Evolutionary conservation across 257 asterid genomes (phyloP).

Genomic region (Forsythia suspensa): DNA sequence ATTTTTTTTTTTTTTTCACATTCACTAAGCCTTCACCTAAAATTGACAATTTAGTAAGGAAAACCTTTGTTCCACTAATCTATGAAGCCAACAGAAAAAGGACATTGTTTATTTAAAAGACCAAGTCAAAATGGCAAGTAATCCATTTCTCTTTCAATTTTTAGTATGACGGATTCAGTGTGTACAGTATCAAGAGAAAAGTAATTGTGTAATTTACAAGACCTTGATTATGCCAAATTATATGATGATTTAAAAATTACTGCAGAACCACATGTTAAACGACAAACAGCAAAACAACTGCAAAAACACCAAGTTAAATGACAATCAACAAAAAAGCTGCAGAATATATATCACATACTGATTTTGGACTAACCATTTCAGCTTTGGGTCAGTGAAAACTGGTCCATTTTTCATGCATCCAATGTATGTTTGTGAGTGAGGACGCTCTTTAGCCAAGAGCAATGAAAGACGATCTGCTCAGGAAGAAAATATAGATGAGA

Average conservation of each 20-base stretch:
- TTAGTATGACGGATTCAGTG: not conserved
- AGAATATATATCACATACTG: conserved; percentile 6
- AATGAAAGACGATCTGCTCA: conserved; percentile 83
- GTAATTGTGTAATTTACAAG: not conserved
- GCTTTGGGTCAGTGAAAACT: conserved; percentile 89
- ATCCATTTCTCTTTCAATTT: not conserved
- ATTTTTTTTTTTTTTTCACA: not conserved
- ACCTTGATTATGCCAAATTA: not conserved
- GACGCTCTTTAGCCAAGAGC: conserved; percentile 92
- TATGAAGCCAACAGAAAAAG: not conserved
- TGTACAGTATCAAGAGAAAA: not conserved
- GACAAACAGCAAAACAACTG: not conserved
- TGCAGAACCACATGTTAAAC: not conserved
- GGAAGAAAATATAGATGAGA: conserved; percentile 26
- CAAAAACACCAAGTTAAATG: not conserved
- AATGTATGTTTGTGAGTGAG: conserved; percentile 92
- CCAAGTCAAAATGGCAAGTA: not conserved
- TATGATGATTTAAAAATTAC: not conserved
- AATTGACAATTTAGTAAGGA: not conserved
- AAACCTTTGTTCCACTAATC: not conserved
- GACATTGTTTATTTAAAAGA: not conserved
- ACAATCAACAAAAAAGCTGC: not conserved
- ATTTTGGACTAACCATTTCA: conserved; percentile 75
- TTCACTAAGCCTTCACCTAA: not conserved
- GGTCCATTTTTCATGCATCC: conserved; percentile 99